Evolutionary conservation across 2,329 filamentous ascomycete species (phyloP).

Genomic region (Calonectria naviculata): DNA sequence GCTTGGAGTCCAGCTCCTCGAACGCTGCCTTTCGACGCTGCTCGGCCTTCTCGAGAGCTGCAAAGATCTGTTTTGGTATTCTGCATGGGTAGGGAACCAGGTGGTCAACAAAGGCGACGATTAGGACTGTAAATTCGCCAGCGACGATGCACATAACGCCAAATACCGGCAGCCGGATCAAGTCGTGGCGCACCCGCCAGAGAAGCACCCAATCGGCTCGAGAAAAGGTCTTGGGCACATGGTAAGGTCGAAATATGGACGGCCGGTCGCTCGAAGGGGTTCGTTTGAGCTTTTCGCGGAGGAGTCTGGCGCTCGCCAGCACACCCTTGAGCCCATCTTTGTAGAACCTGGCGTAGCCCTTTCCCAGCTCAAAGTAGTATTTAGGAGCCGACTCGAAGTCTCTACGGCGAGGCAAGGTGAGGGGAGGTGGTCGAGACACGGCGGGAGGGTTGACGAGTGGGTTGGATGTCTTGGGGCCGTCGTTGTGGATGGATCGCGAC

Average conservation of each 20-base stretch:
- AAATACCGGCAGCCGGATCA: constrained; percentile 83
- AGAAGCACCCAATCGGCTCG: constrained; percentile 79
- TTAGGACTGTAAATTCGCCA: constrained; percentile 87
- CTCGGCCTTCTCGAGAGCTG: constrained; percentile 67
- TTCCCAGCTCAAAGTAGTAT: constrained; percentile 73
- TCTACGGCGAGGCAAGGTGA: constrained; percentile 70
- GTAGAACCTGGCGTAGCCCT: constrained; percentile 87
- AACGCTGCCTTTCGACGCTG: constrained; percentile 62
- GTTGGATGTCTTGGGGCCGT: constrained; percentile 44
- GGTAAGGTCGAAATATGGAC: constrained; percentile 48
- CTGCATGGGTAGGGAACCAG: constrained; percentile 86
- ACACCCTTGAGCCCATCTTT: constrained; percentile 84
- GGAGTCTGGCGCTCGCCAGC: constrained; percentile 70
- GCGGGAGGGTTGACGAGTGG: constrained; percentile 75
- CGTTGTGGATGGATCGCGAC: constrained; percentile 39
- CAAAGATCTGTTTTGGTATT: constrained; percentile 78
- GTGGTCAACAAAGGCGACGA: constrained; percentile 76
- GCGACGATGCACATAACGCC: constrained; percentile 79
- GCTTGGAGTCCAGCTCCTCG: constrained; percentile 49
- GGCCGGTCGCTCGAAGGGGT: constrained; percentile 67
- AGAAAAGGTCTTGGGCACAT: constrained; percentile 54
- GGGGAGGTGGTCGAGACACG: constrained; percentile 77
- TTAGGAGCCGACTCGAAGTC: constrained; percentile 44
- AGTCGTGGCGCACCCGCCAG: constrained; percentile 75
- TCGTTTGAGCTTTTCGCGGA: constrained; percentile 55